phyloP scores from a whole-genome alignment of 106 monocot genomes.

The Allium fistulosum region DNA sequence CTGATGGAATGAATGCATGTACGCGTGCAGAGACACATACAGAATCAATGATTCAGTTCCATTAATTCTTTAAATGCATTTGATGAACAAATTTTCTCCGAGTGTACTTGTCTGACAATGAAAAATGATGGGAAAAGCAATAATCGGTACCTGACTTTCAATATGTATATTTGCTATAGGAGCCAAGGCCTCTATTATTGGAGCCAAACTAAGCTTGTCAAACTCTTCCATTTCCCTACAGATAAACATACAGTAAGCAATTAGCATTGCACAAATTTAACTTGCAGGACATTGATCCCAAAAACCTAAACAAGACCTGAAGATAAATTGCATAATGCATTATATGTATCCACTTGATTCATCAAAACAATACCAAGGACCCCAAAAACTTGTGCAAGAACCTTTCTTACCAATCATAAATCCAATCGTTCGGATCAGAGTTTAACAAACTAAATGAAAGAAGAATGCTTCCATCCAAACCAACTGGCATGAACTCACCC shows the following conservation, averaged over 20 bases:
- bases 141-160: constrained; percentile 76
- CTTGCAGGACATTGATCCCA: background rate
- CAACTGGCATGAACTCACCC: constrained; percentile 83
- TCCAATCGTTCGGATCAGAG: constrained; percentile 80
- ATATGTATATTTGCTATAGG: constrained; percentile 70
- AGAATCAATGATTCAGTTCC: too few species aligned
- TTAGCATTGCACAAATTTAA: background rate
- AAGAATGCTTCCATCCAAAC: constrained; percentile 71
- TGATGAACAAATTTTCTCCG: too few species aligned
- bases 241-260: background rate
- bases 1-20: too few species aligned
- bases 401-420: constrained; percentile 77
- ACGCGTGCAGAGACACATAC: too few species aligned
- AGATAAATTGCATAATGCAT: too few species aligned
- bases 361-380: too few species aligned
- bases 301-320: background rate
- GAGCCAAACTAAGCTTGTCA: constrained; percentile 37
- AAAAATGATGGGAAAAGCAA: background rate
- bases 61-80: background rate
- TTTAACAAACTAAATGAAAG: constrained; percentile 87
- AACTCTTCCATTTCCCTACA: constrained; percentile 72
- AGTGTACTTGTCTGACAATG: too few species aligned
- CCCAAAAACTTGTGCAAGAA: background rate
- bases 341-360: too few species aligned
- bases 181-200: constrained; percentile 66